A percentile compares a stretch with the other conserved stretches of the same genome.
phyloP scores from a whole-genome alignment of 495 filamentous ascomycete genomes.

The Bacidia rubella region DNA sequence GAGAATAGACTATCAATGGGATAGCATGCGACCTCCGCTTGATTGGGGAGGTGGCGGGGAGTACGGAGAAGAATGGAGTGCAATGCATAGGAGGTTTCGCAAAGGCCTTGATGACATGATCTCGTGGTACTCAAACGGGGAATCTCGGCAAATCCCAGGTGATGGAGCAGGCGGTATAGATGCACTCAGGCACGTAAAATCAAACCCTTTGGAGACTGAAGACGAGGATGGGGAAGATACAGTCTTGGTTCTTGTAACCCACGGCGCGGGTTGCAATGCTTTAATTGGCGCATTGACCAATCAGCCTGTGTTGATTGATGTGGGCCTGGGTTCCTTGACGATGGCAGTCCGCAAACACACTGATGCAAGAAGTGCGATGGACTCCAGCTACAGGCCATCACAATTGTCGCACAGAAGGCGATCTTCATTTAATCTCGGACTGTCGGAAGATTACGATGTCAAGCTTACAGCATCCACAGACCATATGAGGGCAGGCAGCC shows the following conservation, averaged over 20 bases:
- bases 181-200: constrained; percentile 10
- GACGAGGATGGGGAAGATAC: constrained; percentile 50
- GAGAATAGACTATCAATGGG: constrained; percentile 85
- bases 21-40: constrained; percentile 64
- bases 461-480: constrained; percentile 66
- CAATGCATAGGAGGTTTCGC: constrained; percentile 82
- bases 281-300: constrained; percentile 82
- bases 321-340: constrained; percentile 79
- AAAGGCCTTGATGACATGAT: constrained; percentile 63
- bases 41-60: constrained; percentile 79
- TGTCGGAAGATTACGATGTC: constrained; percentile 58
- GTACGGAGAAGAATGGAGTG: constrained; percentile 86
- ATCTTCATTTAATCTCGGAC: constrained; percentile 25
- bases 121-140: constrained; percentile 61
- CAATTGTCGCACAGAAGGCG: constrained; percentile 7
- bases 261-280: constrained; percentile 96
- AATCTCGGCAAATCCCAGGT: constrained; percentile 23
- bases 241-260: constrained; percentile 82
- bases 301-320: constrained; percentile 76
- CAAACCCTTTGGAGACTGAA: constrained; percentile 7
- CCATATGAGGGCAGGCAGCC: constrained; percentile 51
- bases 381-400: constrained; percentile 14
- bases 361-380: constrained; percentile 16
- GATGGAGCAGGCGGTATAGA: constrained; percentile 22
- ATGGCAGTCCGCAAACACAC: constrained; percentile 63